Conservation (phyloP, 2,329 filamentous ascomycete genomes). For the Colletotrichum aenigma region DNA sequence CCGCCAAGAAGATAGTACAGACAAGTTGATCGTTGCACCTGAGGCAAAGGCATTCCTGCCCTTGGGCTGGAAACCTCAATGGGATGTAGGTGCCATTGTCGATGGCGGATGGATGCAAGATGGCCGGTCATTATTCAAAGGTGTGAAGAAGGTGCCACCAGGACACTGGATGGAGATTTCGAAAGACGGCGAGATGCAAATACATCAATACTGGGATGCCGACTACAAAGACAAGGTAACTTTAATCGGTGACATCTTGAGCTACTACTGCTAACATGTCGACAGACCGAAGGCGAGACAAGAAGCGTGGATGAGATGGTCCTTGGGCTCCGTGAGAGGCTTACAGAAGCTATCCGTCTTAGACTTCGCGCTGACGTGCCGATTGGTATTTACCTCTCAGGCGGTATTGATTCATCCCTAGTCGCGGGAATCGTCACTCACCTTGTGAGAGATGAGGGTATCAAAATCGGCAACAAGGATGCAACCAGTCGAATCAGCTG, state of each 20-base stretch:
- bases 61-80: conserved; percentile 55
- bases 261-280: neutral
- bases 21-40: conserved; percentile 49
- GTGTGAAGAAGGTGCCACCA: conserved; percentile 46
- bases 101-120: conserved; percentile 50
- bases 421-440: conserved; percentile 60
- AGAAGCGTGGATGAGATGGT: conserved; percentile 56
- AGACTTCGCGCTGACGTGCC: conserved; percentile 62
- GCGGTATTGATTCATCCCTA: conserved; percentile 61
- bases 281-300: conserved; percentile 36
- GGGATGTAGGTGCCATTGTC: conserved; percentile 52
- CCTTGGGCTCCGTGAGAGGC: conserved; percentile 47
- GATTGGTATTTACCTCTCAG: conserved; percentile 59
- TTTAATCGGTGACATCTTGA: fast-evolving
- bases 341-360: conserved; percentile 55
- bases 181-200: conserved; percentile 36
- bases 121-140: conserved; percentile 52
- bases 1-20: neutral
- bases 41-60: conserved; percentile 59
- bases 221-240: conserved; percentile 55
- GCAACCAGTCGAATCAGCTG: conserved; percentile 27
- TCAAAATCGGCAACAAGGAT: conserved; percentile 44
- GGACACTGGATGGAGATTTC: conserved; percentile 46
- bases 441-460: conserved; percentile 49
- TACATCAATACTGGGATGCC: conserved; percentile 56